Percentiles rank a stretch among this genome's conserved stretches.
Evolutionary conservation across 345 rosid species (phyloP).

Genomic region (Brassica juncea): DNA sequence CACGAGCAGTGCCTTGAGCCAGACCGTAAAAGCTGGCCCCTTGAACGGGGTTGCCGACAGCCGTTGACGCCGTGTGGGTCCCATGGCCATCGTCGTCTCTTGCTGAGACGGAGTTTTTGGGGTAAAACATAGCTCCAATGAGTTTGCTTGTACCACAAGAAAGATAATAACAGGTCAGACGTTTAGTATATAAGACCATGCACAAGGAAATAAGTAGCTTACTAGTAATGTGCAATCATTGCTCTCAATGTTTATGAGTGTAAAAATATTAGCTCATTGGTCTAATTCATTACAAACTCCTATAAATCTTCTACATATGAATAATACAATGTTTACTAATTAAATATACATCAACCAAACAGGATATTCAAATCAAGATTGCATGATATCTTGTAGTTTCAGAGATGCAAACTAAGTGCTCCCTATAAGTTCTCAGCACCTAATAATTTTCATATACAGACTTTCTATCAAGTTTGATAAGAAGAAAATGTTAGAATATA

Average conservation of each 20-base stretch:
- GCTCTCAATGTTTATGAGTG: not conserved
- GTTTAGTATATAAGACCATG: not conserved
- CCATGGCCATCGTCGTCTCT: slow-evolving; percentile 36
- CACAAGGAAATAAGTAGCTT: not conserved
- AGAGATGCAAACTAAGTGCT: not conserved
- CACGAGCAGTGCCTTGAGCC: slow-evolving; percentile 37
- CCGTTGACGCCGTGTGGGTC: slow-evolving; percentile 40
- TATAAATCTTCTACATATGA: not conserved
- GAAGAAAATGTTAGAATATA: not conserved
- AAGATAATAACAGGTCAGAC: not conserved
- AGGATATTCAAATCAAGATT: not conserved
- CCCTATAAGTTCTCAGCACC: not conserved
- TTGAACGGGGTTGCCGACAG: slow-evolving; percentile 18
- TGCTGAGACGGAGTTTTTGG: slow-evolving; percentile 10
- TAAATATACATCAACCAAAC: not conserved
- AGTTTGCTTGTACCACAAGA: slow-evolving; percentile 28
- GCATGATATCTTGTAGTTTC: not conserved
- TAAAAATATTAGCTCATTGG: not conserved
- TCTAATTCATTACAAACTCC: not conserved
- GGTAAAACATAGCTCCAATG: slow-evolving; percentile 38
- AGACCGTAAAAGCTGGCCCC: slow-evolving; percentile 29
- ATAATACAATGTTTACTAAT: not conserved
- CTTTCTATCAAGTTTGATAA: not conserved
- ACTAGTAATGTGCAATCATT: not conserved
- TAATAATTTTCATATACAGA: not conserved